Conservation (phyloP, 2,329 filamentous ascomycete species). For the Colletotrichum sp. region DNA sequence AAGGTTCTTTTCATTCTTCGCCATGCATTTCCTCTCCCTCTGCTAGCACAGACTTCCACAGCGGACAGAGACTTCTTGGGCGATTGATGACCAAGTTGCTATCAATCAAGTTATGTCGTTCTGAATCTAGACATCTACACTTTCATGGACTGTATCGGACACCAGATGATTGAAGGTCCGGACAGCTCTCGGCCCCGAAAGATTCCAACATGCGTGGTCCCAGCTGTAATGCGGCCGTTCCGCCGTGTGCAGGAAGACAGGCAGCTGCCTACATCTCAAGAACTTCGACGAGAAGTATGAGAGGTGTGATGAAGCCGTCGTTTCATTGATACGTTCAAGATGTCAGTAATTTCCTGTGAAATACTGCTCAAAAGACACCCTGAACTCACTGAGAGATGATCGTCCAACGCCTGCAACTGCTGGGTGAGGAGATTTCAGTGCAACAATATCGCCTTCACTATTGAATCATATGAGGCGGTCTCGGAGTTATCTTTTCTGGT, state of each 20-base stretch:
- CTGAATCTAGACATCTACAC: neutral
- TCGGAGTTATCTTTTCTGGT: fast-evolving
- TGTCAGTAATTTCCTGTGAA: too few relatives aligned
- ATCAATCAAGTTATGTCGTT: fast-evolving
- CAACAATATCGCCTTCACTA: neutral
- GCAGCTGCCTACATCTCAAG: fast-evolving
- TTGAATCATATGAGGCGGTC: fast-evolving
- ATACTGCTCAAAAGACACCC: too few relatives aligned
- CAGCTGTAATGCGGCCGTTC: neutral
- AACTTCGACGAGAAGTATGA: too few relatives aligned
- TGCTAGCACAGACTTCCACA: too few relatives aligned
- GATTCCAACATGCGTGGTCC: neutral
- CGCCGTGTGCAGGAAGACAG: neutral
- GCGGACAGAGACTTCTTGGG: fast-evolving
- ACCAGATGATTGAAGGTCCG: neutral
- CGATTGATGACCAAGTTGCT: too few relatives aligned
- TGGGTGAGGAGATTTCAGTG: fast-evolving
- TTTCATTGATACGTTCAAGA: too few relatives aligned
- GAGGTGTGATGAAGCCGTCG: too few relatives aligned
- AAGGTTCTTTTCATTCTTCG: neutral
- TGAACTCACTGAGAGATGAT: too few relatives aligned
- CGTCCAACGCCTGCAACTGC: neutral
- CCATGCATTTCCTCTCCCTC: neutral
- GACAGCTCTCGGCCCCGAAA: neutral
- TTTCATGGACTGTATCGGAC: fast-evolving